Conservation (phyloP, 1,284 basidiomycete genomes). For the Meripilus lineatus region DNA sequence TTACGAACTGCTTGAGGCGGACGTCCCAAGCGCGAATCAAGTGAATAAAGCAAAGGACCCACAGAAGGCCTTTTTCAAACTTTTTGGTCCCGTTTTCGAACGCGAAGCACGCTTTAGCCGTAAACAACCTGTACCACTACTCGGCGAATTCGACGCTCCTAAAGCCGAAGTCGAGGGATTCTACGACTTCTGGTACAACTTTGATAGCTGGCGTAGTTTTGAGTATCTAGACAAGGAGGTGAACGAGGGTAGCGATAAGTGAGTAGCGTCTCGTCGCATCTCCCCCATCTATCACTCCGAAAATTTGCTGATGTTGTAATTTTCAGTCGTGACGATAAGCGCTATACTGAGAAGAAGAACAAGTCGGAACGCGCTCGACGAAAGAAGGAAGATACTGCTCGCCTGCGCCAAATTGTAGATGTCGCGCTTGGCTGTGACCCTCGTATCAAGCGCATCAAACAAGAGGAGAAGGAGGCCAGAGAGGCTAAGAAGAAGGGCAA, state of each 20-base stretch:
- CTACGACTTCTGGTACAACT: constrained; percentile 99
- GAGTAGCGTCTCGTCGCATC: too few relatives aligned
- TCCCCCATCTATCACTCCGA: too few relatives aligned
- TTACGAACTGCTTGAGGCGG: constrained; percentile 72
- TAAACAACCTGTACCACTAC: constrained; percentile 78
- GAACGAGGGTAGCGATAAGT: constrained; percentile 96
- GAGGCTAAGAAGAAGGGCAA: constrained; percentile 86
- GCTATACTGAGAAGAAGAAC: constrained; percentile 99
- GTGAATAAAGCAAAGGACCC: constrained; percentile 55
- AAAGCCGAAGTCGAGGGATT: constrained; percentile 89
- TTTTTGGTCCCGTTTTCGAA: constrained; percentile 79
- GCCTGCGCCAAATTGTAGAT: constrained; percentile 87
- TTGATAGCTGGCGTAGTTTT: constrained; percentile 97
- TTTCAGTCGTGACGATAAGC: constrained; percentile 93
- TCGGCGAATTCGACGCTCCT: constrained; percentile 70
- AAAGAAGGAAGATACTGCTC: constrained; percentile 98
- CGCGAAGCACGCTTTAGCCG: constrained; percentile 92
- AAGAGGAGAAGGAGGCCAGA: constrained; percentile 92
- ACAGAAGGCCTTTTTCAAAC: constrained; percentile 57
- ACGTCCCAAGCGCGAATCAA: constrained; percentile 65
- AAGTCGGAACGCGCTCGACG: constrained; percentile 91
- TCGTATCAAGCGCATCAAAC: constrained; percentile 96
- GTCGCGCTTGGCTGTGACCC: constrained; percentile 84
- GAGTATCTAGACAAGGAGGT: constrained; percentile 99
- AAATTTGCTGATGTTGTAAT: too few relatives aligned